These are phyloP conservation scores for Mortierella sp. DNA, from an alignment of 371 early-diverging fungal species.

Conservation along the genomic window DNA sequence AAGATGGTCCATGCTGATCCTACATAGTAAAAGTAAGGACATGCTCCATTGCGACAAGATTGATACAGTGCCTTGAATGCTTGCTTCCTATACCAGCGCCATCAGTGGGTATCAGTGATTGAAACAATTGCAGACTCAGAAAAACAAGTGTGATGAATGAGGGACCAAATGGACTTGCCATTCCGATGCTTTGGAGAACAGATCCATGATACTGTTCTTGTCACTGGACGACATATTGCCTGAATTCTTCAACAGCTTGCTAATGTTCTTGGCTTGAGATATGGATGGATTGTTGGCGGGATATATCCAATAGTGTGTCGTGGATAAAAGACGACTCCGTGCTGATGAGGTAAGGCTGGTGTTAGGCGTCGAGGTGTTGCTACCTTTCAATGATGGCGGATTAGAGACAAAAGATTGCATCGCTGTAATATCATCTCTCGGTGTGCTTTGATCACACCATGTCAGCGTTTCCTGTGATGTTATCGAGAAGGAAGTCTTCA, in stretches of 20 bases:
- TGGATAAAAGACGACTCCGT: conserved; percentile 10
- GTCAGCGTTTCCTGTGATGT: conserved; percentile 24
- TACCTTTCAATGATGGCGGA: neutral
- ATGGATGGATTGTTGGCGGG: conserved; percentile 31
- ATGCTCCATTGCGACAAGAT: conserved; percentile 34
- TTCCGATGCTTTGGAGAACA: conserved; percentile 39
- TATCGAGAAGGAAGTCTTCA: conserved; percentile 26
- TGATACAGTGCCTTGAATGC: conserved; percentile 39
- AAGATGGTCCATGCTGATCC: conserved; percentile 38
- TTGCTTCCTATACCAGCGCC: conserved; percentile 27
- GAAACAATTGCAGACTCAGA: too few species aligned
- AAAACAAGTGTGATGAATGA: too few species aligned
- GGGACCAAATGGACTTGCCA: conserved; percentile 21
- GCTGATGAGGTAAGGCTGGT: conserved; percentile 1
- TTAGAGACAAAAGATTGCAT: conserved; percentile 26
- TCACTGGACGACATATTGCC: conserved; percentile 25
- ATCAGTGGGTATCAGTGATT: neutral
- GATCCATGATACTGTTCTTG: conserved; percentile 28
- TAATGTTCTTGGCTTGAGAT: conserved; percentile 39
- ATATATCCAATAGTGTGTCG: conserved; percentile 41
- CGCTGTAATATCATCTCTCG: conserved; percentile 27
- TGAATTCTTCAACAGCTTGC: conserved; percentile 32
- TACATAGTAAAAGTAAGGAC: conserved; percentile 48
- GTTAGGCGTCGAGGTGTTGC: neutral
- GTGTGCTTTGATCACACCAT: conserved; percentile 38